A percentile compares a stretch with the other conserved stretches of the same genome.
phyloP scores from a whole-genome alignment of 2,329 filamentous ascomycete genomes.

The Cryphonectria japonica region DNA sequence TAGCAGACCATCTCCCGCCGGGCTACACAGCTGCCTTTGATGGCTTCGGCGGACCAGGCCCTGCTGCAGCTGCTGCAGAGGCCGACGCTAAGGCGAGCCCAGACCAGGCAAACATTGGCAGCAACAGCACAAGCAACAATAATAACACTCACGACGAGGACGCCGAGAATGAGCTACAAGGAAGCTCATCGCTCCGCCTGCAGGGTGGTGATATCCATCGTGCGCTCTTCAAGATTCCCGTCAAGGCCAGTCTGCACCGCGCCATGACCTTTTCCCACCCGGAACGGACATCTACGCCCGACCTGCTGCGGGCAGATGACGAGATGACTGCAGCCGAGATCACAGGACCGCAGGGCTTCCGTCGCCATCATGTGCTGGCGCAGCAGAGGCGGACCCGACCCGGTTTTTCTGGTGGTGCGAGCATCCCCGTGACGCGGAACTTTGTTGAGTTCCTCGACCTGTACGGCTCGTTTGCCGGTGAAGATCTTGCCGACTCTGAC shows the following conservation, averaged over 20 bases:
- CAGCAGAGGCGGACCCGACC: constrained; percentile 34
- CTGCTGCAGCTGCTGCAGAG: constrained; percentile 14
- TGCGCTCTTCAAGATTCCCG: constrained; percentile 75
- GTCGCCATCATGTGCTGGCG: constrained; percentile 50
- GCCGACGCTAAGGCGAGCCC: not conserved
- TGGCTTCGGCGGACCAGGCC: constrained; percentile 5
- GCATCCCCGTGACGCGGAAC: constrained; percentile 62
- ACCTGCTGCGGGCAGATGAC: constrained; percentile 16
- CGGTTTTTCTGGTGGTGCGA: constrained; percentile 32
- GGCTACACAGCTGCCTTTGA: constrained; percentile 42
- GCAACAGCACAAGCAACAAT: too few relatives aligned
- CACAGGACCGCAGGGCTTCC: constrained; percentile 52
- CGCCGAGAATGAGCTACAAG: constrained; percentile 31
- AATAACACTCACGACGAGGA: not conserved
- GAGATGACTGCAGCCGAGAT: constrained; percentile 39
- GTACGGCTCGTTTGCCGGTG: constrained; percentile 77
- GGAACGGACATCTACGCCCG: constrained; percentile 20
- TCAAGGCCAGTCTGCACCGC: constrained; percentile 42
- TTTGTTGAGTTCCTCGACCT: constrained; percentile 78
- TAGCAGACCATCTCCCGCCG: constrained; percentile 40
- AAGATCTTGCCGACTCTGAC: constrained; percentile 64
- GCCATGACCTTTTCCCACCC: constrained; percentile 33
- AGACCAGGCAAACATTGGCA: constrained; percentile 31
- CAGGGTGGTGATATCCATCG: constrained; percentile 81
- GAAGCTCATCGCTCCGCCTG: constrained; percentile 69